Conservation (phyloP, 2,329 filamentous ascomycete species). For the Epichloe elymi region DNA sequence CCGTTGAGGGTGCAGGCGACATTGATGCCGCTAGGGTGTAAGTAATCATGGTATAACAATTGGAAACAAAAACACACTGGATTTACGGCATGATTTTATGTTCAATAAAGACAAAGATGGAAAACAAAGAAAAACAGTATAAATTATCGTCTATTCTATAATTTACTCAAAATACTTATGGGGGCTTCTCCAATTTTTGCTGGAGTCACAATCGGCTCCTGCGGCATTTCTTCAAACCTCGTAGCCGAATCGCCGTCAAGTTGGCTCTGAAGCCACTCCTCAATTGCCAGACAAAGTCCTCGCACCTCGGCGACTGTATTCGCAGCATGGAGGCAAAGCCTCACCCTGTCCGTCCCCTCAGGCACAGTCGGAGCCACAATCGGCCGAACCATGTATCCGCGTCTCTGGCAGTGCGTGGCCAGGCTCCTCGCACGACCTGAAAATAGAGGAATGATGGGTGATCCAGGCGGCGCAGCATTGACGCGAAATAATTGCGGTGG, state of each 20-base stretch:
- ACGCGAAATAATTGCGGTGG: slow-evolving; percentile 20
- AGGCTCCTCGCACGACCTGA: slow-evolving; percentile 44
- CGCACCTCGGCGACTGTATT: slow-evolving; percentile 48
- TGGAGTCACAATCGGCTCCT: not conserved
- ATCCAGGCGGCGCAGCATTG: slow-evolving; percentile 27
- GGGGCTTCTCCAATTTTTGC: not conserved
- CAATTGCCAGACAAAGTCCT: slow-evolving; percentile 33
- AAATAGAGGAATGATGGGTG: slow-evolving; percentile 52
- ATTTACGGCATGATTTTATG: not conserved
- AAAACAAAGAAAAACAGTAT: too few relatives aligned
- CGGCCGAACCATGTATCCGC: slow-evolving; percentile 46
- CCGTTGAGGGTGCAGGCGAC: slow-evolving; percentile 10
- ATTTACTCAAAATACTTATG: slow-evolving; percentile 1
- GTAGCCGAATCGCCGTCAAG: not conserved
- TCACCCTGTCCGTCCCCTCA: slow-evolving; percentile 45
- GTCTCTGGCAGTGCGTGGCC: slow-evolving; percentile 44
- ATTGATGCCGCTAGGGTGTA: slow-evolving; percentile 1
- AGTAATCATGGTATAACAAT: not conserved
- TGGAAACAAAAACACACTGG: too few relatives aligned
- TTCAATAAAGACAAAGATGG: not conserved
- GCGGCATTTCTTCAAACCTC: not conserved
- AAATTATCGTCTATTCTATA: not conserved
- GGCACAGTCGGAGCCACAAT: slow-evolving; percentile 60
- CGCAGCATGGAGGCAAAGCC: slow-evolving; percentile 55
- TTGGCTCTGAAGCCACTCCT: slow-evolving; percentile 28